Evolutionary conservation across 176 grass and related monocot species (phyloP), one percentile per base, ranked within the genome.

Genomic region (Carex myosuroides): DNA sequence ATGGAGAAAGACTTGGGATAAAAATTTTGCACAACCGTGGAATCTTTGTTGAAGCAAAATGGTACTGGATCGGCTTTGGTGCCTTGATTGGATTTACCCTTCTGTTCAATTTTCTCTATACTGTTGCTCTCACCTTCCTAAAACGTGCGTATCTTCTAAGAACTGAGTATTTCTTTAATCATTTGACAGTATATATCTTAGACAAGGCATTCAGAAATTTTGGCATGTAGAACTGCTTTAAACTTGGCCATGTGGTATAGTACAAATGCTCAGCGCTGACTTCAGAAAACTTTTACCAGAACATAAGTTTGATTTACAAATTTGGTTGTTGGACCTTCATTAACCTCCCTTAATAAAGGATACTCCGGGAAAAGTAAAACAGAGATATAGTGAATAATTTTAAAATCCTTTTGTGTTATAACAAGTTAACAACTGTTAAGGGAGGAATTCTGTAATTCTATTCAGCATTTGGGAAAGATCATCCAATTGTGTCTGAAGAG

Each of bases 21-120:
- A 35, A 41, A 70, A 66, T 86, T 39, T 90, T 98, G 22, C 85
- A 86, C 71, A 77, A 82, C 6, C 92, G 89, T 32, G 91, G 88
- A 76, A 54, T 98, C 71, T 95, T 98, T 73, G 64, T 88, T 37
- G 96, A 98, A 88, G 92, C 92, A 57, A 95, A 86, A 86, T 98
- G 96, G 96, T 98, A 95, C 61, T 98, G 96, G 96, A 93, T 98
- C 70, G 93, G 93, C 5, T 87, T 99, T 22, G 88, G 89, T 59
- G 93, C 91, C 59, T 79, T 99, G 89, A 50, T 99, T 30, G 96
- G 89, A 60, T 99, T 86, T 42, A 81, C 88, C 56, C 53, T 99
- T 10, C 79, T 99, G n/a, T 99, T 95, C 88, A 99, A 99, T 46
- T 76, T 60, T 74, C 88, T 99, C 60, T 99, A 85, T 59, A 93